Conservation (phyloP, 1,284 basidiomycete genomes). For the Ceratobasidium sp. region DNA sequence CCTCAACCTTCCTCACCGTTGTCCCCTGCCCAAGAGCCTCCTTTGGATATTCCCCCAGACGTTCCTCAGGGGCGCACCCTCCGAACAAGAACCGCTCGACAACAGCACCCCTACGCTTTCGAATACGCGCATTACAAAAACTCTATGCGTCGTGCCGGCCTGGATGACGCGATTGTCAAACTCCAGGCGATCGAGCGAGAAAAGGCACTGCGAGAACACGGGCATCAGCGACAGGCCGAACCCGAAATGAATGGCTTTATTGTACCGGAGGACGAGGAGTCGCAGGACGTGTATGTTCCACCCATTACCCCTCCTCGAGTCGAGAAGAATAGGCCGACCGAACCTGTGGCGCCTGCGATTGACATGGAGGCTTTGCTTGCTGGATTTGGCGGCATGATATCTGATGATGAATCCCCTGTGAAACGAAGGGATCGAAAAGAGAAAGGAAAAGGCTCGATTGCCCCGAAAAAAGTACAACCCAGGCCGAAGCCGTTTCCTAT, state of each 20-base stretch:
- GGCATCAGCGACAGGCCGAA: not conserved
- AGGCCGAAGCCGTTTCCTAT: conserved; percentile 34
- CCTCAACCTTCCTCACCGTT: not conserved
- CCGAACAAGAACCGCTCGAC: conserved; percentile 37
- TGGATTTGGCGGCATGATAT: conserved; percentile 39
- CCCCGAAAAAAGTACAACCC: not conserved
- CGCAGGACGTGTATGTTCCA: conserved; percentile 38
- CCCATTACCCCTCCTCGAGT: conserved; percentile 12
- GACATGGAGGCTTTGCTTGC: conserved; percentile 35
- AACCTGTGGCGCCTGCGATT: conserved; percentile 2
- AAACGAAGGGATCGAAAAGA: conserved; percentile 4
- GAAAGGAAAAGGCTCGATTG: not conserved
- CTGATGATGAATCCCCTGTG: conserved; percentile 33
- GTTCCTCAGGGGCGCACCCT: conserved; percentile 26
- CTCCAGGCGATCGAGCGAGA: conserved; percentile 23
- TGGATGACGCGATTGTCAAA: conserved; percentile 37
- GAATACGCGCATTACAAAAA: conserved; percentile 41
- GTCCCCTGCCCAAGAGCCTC: not conserved
- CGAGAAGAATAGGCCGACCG: not conserved
- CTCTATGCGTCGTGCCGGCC: conserved; percentile 37
- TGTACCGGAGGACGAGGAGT: conserved; percentile 42
- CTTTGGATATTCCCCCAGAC: not conserved
- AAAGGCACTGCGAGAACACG: not conserved
- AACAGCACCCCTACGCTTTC: conserved; percentile 42
- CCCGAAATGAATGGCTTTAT: conserved; percentile 42